Conservation (phyloP, 2,329 filamentous ascomycete species). For the Apiospora phragmitis region DNA sequence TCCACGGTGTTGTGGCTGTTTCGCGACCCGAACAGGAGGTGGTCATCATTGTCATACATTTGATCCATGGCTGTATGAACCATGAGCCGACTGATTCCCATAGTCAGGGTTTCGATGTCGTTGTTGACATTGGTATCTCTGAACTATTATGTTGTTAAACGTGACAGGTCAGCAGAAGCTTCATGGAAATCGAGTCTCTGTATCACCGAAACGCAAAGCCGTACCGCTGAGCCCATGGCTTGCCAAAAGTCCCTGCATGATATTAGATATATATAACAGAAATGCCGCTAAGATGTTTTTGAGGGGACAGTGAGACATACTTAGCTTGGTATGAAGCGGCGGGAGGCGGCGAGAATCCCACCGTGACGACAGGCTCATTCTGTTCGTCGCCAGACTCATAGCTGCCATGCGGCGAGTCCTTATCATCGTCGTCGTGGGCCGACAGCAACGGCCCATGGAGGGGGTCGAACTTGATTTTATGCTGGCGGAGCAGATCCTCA, state of each 20-base stretch:
- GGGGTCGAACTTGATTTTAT: constrained; percentile 56
- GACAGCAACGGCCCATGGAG: constrained; percentile 23
- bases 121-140: not conserved
- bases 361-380: not conserved
- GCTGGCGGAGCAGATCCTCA: constrained; percentile 54
- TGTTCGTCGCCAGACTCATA: not conserved
- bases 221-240: not conserved
- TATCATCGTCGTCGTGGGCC: not conserved
- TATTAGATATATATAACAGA: not conserved
- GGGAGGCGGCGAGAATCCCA: not conserved
- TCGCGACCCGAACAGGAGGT: not conserved
- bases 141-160: not conserved
- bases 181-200: not conserved
- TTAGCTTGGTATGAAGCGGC: not conserved
- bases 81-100: not conserved
- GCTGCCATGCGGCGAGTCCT: not conserved
- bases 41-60: not conserved
- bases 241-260: not conserved
- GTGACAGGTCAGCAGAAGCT: not conserved
- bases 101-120: not conserved
- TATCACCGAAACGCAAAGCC: not conserved
- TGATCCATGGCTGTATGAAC: not conserved
- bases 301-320: not conserved
- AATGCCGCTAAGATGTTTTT: not conserved
- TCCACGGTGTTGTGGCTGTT: not conserved